phyloP scores from a whole-genome alignment of 441 rosid species.

The Arabidopsis lyrata region DNA sequence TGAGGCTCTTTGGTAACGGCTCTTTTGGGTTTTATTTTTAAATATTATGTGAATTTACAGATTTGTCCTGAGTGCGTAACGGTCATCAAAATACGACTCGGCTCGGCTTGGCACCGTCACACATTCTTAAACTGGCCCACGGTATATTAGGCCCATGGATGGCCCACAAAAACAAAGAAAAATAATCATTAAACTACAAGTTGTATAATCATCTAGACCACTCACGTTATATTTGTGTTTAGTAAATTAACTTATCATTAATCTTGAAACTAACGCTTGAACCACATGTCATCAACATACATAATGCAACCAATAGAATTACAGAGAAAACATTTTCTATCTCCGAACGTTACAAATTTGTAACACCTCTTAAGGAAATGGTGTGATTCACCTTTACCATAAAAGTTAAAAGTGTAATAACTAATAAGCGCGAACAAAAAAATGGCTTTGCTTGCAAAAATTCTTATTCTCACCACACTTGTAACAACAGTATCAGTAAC shows the following conservation, averaged over 20 bases:
- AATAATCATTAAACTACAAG: no score
- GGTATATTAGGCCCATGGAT: not conserved
- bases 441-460: conserved; percentile 22
- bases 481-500: conserved; percentile 4
- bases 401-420: not conserved
- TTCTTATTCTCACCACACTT: conserved; percentile 32
- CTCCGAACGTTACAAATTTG: conserved; percentile 28
- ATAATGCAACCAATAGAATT: conserved; percentile 19
- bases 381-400: not conserved
- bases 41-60: conserved; percentile 3
- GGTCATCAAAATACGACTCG: conserved; percentile 30
- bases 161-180: no score
- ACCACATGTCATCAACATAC: conserved; percentile 25
- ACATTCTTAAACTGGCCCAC: conserved; percentile 12
- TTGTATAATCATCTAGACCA: no score
- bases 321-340: not conserved
- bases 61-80: conserved; percentile 35
- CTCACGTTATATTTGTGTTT: conserved; percentile 29
- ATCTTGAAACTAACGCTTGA: conserved; percentile 36
- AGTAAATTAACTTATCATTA: not conserved
- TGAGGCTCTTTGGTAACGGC: conserved; percentile 43
- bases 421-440: not conserved
- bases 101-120: conserved; percentile 9
- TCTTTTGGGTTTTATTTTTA: conserved; percentile 23
- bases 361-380: conserved; percentile 18